Conservation (phyloP, 2,329 filamentous ascomycete species). For the Xylariaceae sp. region DNA sequence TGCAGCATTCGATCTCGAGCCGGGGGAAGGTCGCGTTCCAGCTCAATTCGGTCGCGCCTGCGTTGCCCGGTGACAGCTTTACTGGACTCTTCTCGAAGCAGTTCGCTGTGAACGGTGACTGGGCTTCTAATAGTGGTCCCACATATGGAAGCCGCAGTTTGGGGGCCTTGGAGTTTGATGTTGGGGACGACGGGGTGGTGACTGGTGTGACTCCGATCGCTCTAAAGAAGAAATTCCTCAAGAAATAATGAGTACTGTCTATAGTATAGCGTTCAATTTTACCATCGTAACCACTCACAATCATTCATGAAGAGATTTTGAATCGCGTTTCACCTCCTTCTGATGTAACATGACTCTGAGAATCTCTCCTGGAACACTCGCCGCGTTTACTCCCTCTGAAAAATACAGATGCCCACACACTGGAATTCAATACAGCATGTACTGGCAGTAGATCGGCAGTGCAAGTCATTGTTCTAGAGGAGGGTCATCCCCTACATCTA, state of each 20-base stretch:
- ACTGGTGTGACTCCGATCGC: slow-evolving; percentile 10
- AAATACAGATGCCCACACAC: too few species aligned
- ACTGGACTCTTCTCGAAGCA: slow-evolving; percentile 16
- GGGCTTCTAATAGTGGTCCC: slow-evolving; percentile 10
- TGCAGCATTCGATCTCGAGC: slow-evolving; percentile 8
- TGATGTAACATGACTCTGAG: too few species aligned
- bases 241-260: neutral
- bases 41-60: slow-evolving; percentile 7
- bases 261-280: too few species aligned
- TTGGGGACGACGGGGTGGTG: slow-evolving; percentile 13
- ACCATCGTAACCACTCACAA: too few species aligned
- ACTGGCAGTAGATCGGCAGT: too few species aligned
- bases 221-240: slow-evolving; percentile 7
- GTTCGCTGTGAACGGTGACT: slow-evolving; percentile 13
- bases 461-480: too few species aligned
- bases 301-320: too few species aligned
- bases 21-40: slow-evolving; percentile 10
- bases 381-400: too few species aligned
- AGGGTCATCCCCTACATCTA: too few species aligned
- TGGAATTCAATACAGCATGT: too few species aligned
- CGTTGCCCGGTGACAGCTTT: neutral
- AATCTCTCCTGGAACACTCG: too few species aligned
- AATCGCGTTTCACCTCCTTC: too few species aligned
- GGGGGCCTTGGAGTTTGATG: slow-evolving; percentile 17
- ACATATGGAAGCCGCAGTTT: slow-evolving; percentile 17